These are phyloP conservation scores for Chamaecyparis obtusa DNA, from an alignment of 75 land plant species.

Conservation along the genomic window DNA sequence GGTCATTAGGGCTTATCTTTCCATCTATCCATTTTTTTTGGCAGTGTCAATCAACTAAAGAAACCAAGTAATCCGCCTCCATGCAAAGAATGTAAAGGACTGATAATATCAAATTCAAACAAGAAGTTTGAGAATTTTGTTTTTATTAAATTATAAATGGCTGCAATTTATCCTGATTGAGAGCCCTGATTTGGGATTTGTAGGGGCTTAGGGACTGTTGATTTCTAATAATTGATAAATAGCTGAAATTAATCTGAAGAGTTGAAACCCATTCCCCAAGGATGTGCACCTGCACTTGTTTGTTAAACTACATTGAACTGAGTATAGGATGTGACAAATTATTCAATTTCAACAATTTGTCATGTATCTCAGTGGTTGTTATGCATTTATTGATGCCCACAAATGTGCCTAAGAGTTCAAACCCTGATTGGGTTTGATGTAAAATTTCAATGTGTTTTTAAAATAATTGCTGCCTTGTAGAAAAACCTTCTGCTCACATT, in stretches of 20 bases:
- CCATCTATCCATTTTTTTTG: no score
- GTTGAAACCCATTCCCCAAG: neutral
- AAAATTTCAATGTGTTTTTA: neutral
- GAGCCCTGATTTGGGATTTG: neutral
- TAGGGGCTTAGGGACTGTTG: no score
- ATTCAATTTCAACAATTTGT: neutral
- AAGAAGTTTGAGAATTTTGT: no score
- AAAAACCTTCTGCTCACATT: neutral
- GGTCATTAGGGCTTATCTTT: no score
- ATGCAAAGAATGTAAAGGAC: no score
- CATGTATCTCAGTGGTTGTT: neutral
- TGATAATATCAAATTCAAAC: no score
- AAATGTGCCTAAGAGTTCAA: neutral
- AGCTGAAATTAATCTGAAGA: no score
- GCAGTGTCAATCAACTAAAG: no score
- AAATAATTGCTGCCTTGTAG: neutral
- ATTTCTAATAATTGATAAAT: no score
- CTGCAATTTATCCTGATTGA: neutral
- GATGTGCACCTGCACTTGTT: neutral
- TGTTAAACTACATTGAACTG: neutral
- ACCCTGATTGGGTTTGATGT: neutral
- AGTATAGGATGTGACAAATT: neutral
- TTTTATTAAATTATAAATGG: neutral
- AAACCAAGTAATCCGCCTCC: no score
- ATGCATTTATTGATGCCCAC: neutral